phyloP scores from a whole-genome alignment of 2,329 filamentous ascomycete species.

The Stagonosporopsis vannaccii region DNA sequence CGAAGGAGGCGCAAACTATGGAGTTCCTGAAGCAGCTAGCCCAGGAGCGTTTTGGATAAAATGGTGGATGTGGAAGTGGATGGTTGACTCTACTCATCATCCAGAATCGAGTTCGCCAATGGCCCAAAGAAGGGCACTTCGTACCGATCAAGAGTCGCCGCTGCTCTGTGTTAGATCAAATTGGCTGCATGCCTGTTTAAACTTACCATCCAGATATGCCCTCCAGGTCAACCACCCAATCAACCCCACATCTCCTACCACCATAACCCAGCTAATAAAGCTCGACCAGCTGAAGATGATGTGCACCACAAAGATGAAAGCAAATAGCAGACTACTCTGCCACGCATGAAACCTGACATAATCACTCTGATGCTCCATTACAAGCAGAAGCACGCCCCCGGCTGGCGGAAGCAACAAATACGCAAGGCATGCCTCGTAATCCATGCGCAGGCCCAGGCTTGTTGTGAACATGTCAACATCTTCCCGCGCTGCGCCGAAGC shows the following conservation, averaged over 20 bases:
- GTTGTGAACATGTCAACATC: constrained; percentile 85
- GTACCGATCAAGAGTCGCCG: constrained; percentile 71
- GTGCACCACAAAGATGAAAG: constrained; percentile 73
- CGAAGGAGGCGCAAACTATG: constrained; percentile 85
- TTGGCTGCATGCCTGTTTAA: background rate
- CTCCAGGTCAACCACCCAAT: constrained; percentile 79
- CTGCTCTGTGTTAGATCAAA: constrained; percentile 45
- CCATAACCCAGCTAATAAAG: constrained; percentile 83
- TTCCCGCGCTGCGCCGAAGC: constrained; percentile 55
- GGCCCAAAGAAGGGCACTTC: constrained; percentile 88
- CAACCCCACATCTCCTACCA: constrained; percentile 75
- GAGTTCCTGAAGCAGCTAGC: constrained; percentile 81
- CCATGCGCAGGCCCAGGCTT: constrained; percentile 82
- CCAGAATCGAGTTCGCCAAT: constrained; percentile 86
- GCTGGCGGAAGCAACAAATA: constrained; percentile 86
- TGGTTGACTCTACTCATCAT: constrained; percentile 70
- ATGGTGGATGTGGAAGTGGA: background rate
- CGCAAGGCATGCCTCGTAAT: constrained; percentile 89
- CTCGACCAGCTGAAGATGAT: constrained; percentile 85
- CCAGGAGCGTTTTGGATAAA: constrained; percentile 67
- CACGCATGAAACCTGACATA: constrained; percentile 98
- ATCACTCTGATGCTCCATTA: constrained; percentile 93
- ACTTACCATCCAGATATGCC: constrained; percentile 83
- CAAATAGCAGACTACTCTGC: constrained; percentile 88
- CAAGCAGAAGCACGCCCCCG: constrained; percentile 81